Evolutionary conservation across 805 yeast species (phyloP).

Genomic region (Lachancea dasiensis): DNA sequence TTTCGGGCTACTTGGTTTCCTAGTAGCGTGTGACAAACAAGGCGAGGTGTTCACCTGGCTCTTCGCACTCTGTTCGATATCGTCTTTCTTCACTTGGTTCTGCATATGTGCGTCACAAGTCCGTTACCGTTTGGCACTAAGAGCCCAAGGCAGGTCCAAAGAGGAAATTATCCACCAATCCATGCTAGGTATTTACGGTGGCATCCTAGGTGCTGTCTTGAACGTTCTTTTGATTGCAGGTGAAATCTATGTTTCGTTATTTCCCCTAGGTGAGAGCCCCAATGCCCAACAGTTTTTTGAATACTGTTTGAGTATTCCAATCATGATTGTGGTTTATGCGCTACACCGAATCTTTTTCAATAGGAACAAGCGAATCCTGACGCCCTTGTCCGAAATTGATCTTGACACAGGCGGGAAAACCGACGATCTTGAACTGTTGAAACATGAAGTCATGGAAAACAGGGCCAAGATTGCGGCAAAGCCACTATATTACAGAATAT

Average conservation of each 20-base stretch:
- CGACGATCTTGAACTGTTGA: constrained; percentile 40
- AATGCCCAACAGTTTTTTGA: constrained; percentile 42
- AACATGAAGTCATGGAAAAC: constrained; percentile 34
- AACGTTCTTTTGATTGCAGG: constrained; percentile 52
- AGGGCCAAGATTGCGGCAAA: constrained; percentile 28
- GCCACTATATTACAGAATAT: constrained; percentile 32
- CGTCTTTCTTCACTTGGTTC: constrained; percentile 78
- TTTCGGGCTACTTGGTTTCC: constrained; percentile 54
- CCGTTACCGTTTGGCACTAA: constrained; percentile 54
- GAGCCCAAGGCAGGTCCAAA: constrained; percentile 47
- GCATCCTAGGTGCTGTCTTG: constrained; percentile 46
- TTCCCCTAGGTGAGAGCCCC: constrained; percentile 44
- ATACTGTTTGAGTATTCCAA: constrained; percentile 44
- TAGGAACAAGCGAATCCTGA: constrained; percentile 29
- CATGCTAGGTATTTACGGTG: constrained; percentile 54
- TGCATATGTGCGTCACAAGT: constrained; percentile 63
- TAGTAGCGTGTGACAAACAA: constrained; percentile 54
- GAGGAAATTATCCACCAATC: constrained; percentile 55
- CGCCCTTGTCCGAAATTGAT: constrained; percentile 45
- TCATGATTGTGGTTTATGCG: constrained; percentile 40
- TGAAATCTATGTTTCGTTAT: constrained; percentile 68
- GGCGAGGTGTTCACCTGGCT: constrained; percentile 66
- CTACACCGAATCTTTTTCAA: constrained; percentile 40
- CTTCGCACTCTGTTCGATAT: constrained; percentile 68
- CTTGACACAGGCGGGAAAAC: constrained; percentile 51